Base-by-base conservation (phyloP, 225 moss, liverwort and hornwort genomes). In the Physcomitrium patens region DNA sequence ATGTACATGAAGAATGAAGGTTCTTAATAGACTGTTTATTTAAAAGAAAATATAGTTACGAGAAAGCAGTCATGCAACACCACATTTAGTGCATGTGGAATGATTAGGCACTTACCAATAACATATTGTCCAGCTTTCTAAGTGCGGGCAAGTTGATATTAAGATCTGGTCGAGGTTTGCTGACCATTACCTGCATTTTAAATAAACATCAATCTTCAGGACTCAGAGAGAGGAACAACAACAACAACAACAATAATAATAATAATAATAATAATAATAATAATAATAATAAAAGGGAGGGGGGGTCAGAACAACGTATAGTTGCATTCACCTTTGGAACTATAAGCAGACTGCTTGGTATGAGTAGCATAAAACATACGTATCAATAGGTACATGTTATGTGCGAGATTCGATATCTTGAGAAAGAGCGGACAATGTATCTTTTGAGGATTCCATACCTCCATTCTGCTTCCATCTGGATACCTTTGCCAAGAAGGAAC, bases 401-500 rank as follows among this genome's bases (percentile, higher is more conserved):
- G 31, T 37, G 5, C 46, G 14, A 73, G 15, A 47, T 31, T 22
- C 27, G 72, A 44, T 31, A 16, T 15, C 60, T 78, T 24, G 10
- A 27, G 56, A 68, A n/a, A 37, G 17, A 56, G 59, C 50, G 60
- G 27, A 44, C 24, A 22, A 66, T 48, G 20, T 17, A 20, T 15
- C 42, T 17, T 37, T 43, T 42, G 44, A 48, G 14, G 56, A 63
- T 9, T 53, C 62, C 80, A 60, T 73, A 97, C 96, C 91, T 97
- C 97, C 62, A 89, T 77, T 71, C 79, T 83, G 74, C 80, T 93
- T 45, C 97, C 97, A 67, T 97, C 91, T n/a, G 91, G 82, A 24
- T 84, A 93, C 3, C 86, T 78, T 81, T 94, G 94, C 86, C 89
- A 91, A 41, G 97, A 97, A 45, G 97, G 97, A 16, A 97, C 93